Evolutionary conservation across 495 filamentous ascomycete species (phyloP), one percentile per base, ranked within the genome.

Genomic region (Penicillium psychrofluorescens): DNA sequence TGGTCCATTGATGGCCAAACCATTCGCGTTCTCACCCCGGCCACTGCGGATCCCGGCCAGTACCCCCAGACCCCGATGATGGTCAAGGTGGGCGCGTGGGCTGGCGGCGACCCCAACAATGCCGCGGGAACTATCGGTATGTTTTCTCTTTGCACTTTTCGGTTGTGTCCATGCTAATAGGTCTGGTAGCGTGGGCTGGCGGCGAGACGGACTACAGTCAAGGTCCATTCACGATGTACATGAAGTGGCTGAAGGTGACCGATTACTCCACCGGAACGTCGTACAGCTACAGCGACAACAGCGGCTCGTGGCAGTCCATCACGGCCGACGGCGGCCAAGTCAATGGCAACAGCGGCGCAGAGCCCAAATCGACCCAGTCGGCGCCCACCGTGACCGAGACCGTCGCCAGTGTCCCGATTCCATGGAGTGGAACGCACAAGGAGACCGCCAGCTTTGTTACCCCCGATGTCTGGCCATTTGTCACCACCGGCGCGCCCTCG

Each of bases 41-140:
- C 71, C 31, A 76, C 81, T 38, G 83, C 84, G 16, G 77, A 83
- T 51, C 68, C 74, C 48, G 79, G 79, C 27, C 64, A 79, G 44
- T 95, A 84, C 54, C 90, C 90, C 4, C 88, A 95, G 56, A 88
- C 89, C 0, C 90, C 90, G 9, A 88, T 88, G 85, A 83, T 80
- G 62, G 67, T 95, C 41, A 86, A 81, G 50, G 66, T 94, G 38
- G 89, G 90, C 31, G 82, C 83, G 50, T 95, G 90, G 90, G 86
- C 86, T 46, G 90, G 87, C 43, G 89, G 89, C 44, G 88, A 92
- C 53, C 68, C 82, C 0, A 68, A 66, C 22, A 78, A 85, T 49
- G 51, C 73, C 12, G 53, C 61, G 38, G 75, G 75, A 44, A 95
- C 91, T 11, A 86, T 96, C 44, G 51, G 75, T 79, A 59, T 66